phyloP scores from a whole-genome alignment of 2,329 filamentous ascomycete species.

The Xenosphaeropsis pyriputrescens region DNA sequence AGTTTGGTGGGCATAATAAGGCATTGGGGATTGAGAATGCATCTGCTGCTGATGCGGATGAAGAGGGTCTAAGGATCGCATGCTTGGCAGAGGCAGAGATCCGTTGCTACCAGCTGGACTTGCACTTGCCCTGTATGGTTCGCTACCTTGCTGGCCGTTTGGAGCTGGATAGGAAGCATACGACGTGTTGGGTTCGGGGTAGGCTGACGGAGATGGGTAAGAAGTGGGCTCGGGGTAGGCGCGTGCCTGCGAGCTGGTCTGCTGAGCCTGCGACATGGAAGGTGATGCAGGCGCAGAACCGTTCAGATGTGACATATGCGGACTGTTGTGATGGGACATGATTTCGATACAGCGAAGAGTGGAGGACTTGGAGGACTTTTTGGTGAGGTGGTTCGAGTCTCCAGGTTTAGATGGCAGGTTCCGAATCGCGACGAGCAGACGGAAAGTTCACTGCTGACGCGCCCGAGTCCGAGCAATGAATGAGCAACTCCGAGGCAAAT shows the following conservation, averaged over 20 bases:
- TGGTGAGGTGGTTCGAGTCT: too few relatives aligned
- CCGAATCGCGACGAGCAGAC: too few relatives aligned
- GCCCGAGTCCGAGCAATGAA: too few relatives aligned
- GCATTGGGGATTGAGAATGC: conserved; percentile 33
- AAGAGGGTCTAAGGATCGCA: conserved; percentile 30
- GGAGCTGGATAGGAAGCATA: conserved; percentile 29
- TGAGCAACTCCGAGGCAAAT: too few relatives aligned
- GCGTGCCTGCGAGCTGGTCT: conserved; percentile 11
- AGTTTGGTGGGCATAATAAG: conserved; percentile 30
- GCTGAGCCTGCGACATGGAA: conserved; percentile 18
- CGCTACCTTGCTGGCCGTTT: conserved; percentile 16
- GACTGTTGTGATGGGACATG: conserved; percentile 1
- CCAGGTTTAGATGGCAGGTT: too few relatives aligned
- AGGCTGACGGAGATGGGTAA: conserved; percentile 31
- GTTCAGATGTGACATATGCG: conserved; percentile 13
- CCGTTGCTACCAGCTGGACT: conserved; percentile 26
- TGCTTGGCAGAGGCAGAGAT: conserved; percentile 32
- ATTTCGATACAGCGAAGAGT: neutral
- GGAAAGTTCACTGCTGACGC: too few relatives aligned
- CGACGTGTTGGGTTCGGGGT: conserved; percentile 28
- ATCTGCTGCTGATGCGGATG: conserved; percentile 14
- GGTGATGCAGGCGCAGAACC: conserved; percentile 16
- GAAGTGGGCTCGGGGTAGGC: conserved; percentile 8
- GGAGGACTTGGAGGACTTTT: too few relatives aligned
- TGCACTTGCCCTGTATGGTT: conserved; percentile 24